Evolutionary conservation across 2,329 filamentous ascomycete genomes (phyloP), one percentile per base, ranked within the genome.

Genomic region (Knufia petricola): DNA sequence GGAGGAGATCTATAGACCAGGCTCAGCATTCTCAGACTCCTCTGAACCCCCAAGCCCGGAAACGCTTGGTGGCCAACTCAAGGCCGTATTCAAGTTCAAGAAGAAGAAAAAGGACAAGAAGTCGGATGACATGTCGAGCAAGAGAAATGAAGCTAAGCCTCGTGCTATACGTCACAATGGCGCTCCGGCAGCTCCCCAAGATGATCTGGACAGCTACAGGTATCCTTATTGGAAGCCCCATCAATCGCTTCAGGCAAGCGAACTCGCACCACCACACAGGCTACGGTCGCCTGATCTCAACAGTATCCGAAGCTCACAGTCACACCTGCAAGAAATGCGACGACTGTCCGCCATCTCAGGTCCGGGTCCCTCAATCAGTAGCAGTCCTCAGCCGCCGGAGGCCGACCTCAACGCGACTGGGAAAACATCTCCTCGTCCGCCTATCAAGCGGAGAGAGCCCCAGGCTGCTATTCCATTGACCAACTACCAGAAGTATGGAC

Each of bases 401-500:
- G 17, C 10, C 13, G 28, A 21, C 4, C n/a, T 13, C 8, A 10
- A 6, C 3, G 24, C n/a, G 8, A 20, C 13, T 4, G n/a, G 12
- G 3, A 3, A 4, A 3, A 20, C 8, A 31, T 31, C 41, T 4
- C 26, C 21, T 39, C 36, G 17, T 19, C 44, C 30, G 21, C 21
- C 21, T 3, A 15, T 26, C 8, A 19, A 36, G 19, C 6, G 42
- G 15, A 9, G 20, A 12, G 13, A 39, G 15, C 45, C 45, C 10
- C 63, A 64, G 37, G 56, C 62, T 2, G 63, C 63, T 1, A 61
- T 66, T 2, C 65, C 63, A 1, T 54, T 64, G 8, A 61, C 63
- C 0, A 55, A 61, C 1, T 68, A 68, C 34, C 66, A 67, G 49
- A 63, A 63, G 40, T 63, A 66, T 24, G 65, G 63, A 4, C 49